Base-by-base conservation (phyloP, 495 filamentous ascomycete species). In the Sphaerosporella brunnea region DNA sequence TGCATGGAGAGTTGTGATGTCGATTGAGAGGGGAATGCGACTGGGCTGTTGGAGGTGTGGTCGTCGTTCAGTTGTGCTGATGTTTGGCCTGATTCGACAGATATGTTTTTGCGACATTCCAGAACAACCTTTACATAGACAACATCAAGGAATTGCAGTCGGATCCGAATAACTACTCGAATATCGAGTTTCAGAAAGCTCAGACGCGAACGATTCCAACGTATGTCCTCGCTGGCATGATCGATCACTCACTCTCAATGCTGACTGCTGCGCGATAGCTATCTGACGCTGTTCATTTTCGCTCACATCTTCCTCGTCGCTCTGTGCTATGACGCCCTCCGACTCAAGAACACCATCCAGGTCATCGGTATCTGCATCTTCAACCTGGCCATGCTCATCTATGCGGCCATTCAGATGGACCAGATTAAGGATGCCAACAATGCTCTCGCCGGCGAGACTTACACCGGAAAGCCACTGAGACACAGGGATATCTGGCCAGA, bases 331-430 rank as follows among this genome's bases (percentile, higher is more conserved):
- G 90, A 97, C 71, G 88, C 92, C 2, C 68, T 97, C 49, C 77
- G 85, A 39, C 66, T 87, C 59, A 94, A 94, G 67, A 97, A 97
- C 66, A 97, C 90, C 11, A 97, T 97, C 72, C 90, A 97, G 64
- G 71, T 97, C 61, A 96, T 97, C 56, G 92, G 90, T 24, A 69
- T 97, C 15, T 95, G 88, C 64, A 55, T 88, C 26, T 93, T 86
- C 65, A 94, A 97, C 64, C 56, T 88, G 23, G 87, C 82, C 8
- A 75, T 96, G 52, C 71, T 96, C 39, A 72, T 97, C 52, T 96
- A 96, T 58, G 82, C 87, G 10, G 78, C 84, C 25, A 81, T 96
- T 45, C 87, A 97, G 62, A 80, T 87, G 51, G 77, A 86, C 46
- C 85, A 95, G 63, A 87, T 95, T 54, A 61, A 75, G 39, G 73